Conservation (phyloP, 2,329 filamentous ascomycete species). For the Sordariomycetes sp. region DNA sequence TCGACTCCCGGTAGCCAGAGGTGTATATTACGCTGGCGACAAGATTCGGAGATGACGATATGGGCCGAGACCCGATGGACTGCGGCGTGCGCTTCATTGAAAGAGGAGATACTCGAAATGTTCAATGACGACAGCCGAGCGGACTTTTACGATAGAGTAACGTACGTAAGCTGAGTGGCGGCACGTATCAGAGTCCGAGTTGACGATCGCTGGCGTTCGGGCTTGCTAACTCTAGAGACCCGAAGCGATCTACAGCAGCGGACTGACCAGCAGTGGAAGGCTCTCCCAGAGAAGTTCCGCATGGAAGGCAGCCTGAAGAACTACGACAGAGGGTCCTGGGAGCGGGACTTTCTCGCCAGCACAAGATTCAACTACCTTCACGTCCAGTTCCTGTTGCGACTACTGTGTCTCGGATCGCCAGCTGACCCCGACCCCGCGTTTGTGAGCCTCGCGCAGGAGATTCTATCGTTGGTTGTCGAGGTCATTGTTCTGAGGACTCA, state of each 20-base stretch:
- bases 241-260: conserved; percentile 4
- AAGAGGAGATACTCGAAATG: conserved; percentile 8
- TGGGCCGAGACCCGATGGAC: conserved; percentile 8
- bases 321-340: conserved; percentile 3
- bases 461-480: conserved; percentile 8
- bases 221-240: background rate
- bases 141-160: background rate
- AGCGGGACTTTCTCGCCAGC: conserved; percentile 7
- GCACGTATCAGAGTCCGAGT: too few species aligned
- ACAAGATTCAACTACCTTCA: conserved; percentile 9
- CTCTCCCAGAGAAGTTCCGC: conserved; percentile 6
- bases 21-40: background rate
- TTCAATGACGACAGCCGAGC: conserved; percentile 1
- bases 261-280: conserved; percentile 8
- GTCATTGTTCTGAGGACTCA: conserved; percentile 8
- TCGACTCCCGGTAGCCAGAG: background rate
- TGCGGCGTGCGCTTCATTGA: conserved; percentile 6
- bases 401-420: conserved; percentile 1
- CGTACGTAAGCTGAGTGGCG: background rate
- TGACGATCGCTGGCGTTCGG: background rate
- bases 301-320: conserved; percentile 6
- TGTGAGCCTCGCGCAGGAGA: conserved; percentile 6
- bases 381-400: conserved; percentile 6
- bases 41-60: background rate
- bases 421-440: conserved; percentile 6